Percentiles rank a stretch among this genome's conserved stretches.
Conservation (phyloP, 495 filamentous ascomycete genomes). For the Staphylotrichum longicolle region DNA sequence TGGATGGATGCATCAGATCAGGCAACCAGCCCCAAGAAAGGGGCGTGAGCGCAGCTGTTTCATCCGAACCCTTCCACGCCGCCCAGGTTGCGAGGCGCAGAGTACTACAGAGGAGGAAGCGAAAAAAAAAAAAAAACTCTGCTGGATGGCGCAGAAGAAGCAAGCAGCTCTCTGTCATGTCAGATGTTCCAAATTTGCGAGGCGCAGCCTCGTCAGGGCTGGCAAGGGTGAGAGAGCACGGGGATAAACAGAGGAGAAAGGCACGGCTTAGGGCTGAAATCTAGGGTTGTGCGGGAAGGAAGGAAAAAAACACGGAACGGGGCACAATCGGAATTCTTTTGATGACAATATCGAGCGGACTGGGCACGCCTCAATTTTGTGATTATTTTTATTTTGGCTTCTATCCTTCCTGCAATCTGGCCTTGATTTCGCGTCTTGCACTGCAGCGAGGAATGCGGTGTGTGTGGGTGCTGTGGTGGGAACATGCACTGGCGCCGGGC, state of each 20-base stretch:
- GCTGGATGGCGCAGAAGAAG: slow-evolving; percentile 2
- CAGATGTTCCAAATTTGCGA: not conserved
- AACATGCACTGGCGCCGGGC: not conserved
- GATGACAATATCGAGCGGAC: not conserved
- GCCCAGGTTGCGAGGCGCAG: not conserved
- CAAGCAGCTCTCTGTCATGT: not conserved
- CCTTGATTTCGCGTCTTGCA: not conserved
- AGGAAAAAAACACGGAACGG: not conserved
- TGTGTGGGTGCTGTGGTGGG: too few species aligned
- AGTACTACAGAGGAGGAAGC: not conserved
- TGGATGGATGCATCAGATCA: not conserved
- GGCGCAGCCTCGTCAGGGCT: too few species aligned
- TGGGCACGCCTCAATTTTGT: not conserved
- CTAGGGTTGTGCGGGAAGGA: not conserved
- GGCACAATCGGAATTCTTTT: too few species aligned
- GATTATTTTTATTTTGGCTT: not conserved
- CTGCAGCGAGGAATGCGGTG: not conserved
- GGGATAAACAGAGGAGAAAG: not conserved
- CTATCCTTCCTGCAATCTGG: not conserved
- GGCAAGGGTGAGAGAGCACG: too few species aligned
- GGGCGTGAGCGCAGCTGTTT: slow-evolving; percentile 8
- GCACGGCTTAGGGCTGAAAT: slow-evolving; percentile 9
- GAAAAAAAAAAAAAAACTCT: not conserved
- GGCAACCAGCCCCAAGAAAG: not conserved
- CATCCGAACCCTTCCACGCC: slow-evolving; percentile 2